Percentiles rank a stretch among this genome's conserved stretches.
These are phyloP conservation scores for Microdochium bolleyi DNA, from an alignment of 2,329 filamentous ascomycete species.

Conservation along the genomic window DNA sequence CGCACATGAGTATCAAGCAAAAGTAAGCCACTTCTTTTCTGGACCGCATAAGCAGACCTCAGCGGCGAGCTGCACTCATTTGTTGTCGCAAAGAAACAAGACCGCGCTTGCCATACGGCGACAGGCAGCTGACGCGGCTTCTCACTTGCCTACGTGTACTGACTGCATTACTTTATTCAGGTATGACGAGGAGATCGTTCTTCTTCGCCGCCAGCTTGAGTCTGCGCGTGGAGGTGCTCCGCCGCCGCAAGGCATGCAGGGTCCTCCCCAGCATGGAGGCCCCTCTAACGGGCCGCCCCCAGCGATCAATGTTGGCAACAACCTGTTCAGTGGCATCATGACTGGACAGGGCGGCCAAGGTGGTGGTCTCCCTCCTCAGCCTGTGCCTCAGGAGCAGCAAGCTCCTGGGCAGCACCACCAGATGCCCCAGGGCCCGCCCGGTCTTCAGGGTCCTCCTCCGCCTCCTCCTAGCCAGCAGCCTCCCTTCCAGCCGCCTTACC, in stretches of 20 bases:
- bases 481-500: conserved; percentile 66
- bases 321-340: conserved; percentile 95
- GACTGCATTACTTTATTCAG: conserved; percentile 36
- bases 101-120: no score
- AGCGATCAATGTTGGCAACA: conserved; percentile 83
- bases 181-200: conserved; percentile 85
- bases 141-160: neutral
- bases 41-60: no score
- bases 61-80: no score
- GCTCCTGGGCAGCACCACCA: conserved; percentile 42
- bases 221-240: conserved; percentile 58
- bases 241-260: conserved; percentile 48
- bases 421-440: conserved; percentile 70
- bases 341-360: conserved; percentile 75
- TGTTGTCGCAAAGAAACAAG: no score
- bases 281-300: conserved; percentile 66
- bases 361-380: conserved; percentile 71
- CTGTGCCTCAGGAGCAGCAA: conserved; percentile 54
- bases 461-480: conserved; percentile 56
- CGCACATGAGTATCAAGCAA: conserved; percentile 79
- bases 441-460: conserved; percentile 48
- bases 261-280: conserved; percentile 66
- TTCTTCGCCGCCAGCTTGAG: conserved; percentile 81
- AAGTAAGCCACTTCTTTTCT: conserved; percentile 81
- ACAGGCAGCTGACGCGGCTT: neutral